These are phyloP conservation scores for Elsinoe perseae DNA, from an alignment of 2,329 filamentous ascomycete species.

Conservation along the genomic window DNA sequence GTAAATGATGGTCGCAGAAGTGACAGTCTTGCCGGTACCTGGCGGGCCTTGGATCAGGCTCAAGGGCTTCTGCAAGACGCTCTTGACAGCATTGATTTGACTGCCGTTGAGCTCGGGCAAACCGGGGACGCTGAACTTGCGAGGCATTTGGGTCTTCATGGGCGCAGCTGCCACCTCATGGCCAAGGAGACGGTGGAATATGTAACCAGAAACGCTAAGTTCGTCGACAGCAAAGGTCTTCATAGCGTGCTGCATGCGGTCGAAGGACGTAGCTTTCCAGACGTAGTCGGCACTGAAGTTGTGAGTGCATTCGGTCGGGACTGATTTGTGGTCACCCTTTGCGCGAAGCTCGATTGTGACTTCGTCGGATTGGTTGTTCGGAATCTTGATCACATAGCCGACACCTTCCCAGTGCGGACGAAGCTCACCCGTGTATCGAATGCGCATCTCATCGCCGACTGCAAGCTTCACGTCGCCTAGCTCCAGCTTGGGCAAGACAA, in stretches of 20 bases:
- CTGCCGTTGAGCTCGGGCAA: constrained; percentile 91
- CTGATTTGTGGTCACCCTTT: constrained; percentile 90
- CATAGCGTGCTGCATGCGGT: constrained; percentile 98
- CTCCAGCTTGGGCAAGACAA: constrained; percentile 93
- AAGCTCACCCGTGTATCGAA: constrained; percentile 92
- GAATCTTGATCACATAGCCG: constrained; percentile 98
- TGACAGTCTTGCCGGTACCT: constrained; percentile 96
- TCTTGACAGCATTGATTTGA: constrained; percentile 94
- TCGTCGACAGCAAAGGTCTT: constrained; percentile 98
- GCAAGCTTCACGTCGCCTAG: constrained; percentile 96
- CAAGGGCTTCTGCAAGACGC: constrained; percentile 83
- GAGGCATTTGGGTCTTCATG: constrained; percentile 91
- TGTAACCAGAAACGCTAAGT: constrained; percentile 96
- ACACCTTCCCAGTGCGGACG: constrained; percentile 93
- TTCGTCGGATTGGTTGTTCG: constrained; percentile 97
- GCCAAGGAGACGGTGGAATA: constrained; percentile 92
- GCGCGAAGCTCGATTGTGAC: constrained; percentile 91
- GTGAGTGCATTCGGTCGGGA: constrained; percentile 91
- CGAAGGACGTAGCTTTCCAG: constrained; percentile 98
- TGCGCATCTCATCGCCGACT: constrained; percentile 95
- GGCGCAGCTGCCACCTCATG: constrained; percentile 90
- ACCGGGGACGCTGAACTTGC: constrained; percentile 92
- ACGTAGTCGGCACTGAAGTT: constrained; percentile 99
- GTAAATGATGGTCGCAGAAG: constrained; percentile 96
- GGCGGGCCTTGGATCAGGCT: constrained; percentile 95